These are phyloP conservation scores for Syzygium oleosum DNA, from an alignment of 345 rosid species.

Conservation along the genomic window DNA sequence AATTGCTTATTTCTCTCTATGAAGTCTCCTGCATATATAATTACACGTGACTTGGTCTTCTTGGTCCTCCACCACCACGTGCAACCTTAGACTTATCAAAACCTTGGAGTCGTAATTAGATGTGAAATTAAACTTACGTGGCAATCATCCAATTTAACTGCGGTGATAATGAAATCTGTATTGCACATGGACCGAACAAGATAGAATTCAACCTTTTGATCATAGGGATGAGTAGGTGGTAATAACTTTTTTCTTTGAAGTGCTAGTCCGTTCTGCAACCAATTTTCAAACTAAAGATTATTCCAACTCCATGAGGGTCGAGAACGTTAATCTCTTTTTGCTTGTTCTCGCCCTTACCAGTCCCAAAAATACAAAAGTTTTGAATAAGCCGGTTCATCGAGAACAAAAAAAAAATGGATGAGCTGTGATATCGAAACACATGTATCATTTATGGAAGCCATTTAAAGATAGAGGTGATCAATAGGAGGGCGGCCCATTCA, in stretches of 20 bases:
- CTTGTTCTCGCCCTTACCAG: neutral
- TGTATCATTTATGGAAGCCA: too few relatives aligned
- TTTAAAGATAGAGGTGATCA: neutral
- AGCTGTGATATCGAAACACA: too few relatives aligned
- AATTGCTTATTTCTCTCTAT: neutral
- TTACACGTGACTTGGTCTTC: neutral
- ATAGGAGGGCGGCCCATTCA: fast-evolving
- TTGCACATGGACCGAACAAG: neutral
- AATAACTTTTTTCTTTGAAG: neutral
- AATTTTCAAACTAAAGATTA: neutral
- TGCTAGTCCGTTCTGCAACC: neutral
- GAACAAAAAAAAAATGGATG: too few relatives aligned
- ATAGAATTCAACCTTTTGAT: neutral
- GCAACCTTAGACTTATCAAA: neutral
- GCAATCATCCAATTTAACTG: neutral
- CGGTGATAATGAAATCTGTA: neutral
- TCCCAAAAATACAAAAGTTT: too few relatives aligned
- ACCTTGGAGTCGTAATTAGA: neutral
- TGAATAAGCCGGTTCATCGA: too few relatives aligned
- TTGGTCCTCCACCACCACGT: neutral
- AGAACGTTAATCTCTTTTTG: neutral
- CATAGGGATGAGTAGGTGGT: neutral
- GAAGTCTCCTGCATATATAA: neutral
- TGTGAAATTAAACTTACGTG: neutral
- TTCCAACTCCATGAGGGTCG: neutral